Conservation (phyloP, 306 rosid species). For the Cicer pinnatifidum region DNA sequence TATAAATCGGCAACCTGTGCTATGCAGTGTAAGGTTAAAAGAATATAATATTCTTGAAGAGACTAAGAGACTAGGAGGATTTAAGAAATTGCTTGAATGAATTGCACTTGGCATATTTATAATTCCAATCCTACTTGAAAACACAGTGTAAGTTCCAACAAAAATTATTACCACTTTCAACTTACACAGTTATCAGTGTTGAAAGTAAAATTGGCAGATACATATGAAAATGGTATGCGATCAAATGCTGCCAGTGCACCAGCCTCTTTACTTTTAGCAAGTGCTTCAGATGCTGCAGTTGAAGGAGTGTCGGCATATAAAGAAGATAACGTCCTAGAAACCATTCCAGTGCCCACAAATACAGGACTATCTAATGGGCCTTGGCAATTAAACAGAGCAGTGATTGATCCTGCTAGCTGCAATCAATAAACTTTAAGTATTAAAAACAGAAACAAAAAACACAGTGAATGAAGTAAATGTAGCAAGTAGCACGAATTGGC, state of each 20-base stretch:
- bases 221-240: slow-evolving; percentile 82
- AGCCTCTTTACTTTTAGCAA: slow-evolving; percentile 79
- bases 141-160: neutral
- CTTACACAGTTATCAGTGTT: slow-evolving; percentile 92
- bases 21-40: slow-evolving; percentile 43
- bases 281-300: slow-evolving; percentile 77
- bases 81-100: slow-evolving; percentile 4
- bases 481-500: slow-evolving; percentile 16
- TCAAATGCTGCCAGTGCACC: slow-evolving; percentile 96
- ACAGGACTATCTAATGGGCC: slow-evolving; percentile 89
- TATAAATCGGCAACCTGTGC: slow-evolving; percentile 92
- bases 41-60: slow-evolving; percentile 33
- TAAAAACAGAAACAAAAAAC: slow-evolving; percentile 41
- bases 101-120: neutral
- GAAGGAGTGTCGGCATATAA: slow-evolving; percentile 59
- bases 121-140: slow-evolving; percentile 1
- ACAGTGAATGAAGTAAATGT: slow-evolving; percentile 22
- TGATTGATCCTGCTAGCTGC: slow-evolving; percentile 94
- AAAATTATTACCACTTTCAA: slow-evolving; percentile 37
- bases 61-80: neutral
- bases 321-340: slow-evolving; percentile 76
- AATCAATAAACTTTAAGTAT: slow-evolving; percentile 43
- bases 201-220: slow-evolving; percentile 95
- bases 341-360: slow-evolving; percentile 96
- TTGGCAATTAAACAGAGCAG: slow-evolving; percentile 96